These are phyloP conservation scores for Naganishia sp. DNA, from an alignment of 1,284 basidiomycete genomes.

Conservation along the genomic window DNA sequence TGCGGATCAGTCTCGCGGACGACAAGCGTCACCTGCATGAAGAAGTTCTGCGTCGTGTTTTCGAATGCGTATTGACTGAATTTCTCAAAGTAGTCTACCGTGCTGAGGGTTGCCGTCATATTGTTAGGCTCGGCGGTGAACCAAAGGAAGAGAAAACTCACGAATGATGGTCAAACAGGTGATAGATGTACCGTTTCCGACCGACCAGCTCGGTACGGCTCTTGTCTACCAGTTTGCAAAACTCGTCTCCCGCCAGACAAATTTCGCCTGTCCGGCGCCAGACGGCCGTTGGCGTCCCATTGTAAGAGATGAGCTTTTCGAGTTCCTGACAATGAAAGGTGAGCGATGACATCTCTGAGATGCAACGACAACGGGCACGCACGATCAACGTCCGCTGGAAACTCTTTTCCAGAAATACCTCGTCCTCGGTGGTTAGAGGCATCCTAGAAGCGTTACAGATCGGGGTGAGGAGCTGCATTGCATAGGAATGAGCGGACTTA, in stretches of 20 bases:
- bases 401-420: slow-evolving; percentile 91
- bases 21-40: slow-evolving; percentile 81
- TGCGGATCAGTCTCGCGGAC: slow-evolving; percentile 28
- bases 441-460: too few relatives aligned
- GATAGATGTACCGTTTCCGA: slow-evolving; percentile 80
- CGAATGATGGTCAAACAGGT: slow-evolving; percentile 85
- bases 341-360: slow-evolving; percentile 9
- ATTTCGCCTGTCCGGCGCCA: slow-evolving; percentile 98
- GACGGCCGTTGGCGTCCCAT: slow-evolving; percentile 98
- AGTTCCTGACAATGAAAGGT: slow-evolving; percentile 66
- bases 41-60: slow-evolving; percentile 91
- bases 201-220: slow-evolving; percentile 69
- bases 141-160: slow-evolving; percentile 35
- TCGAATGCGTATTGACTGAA: slow-evolving; percentile 93
- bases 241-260: slow-evolving; percentile 92
- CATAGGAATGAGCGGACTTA: slow-evolving; percentile 46
- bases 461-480: slow-evolving; percentile 14
- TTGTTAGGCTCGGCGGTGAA: neutral
- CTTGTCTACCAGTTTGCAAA: slow-evolving; percentile 76
- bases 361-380: slow-evolving; percentile 44
- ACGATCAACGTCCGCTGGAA: slow-evolving; percentile 91
- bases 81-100: slow-evolving; percentile 93
- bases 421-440: slow-evolving; percentile 88
- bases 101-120: slow-evolving; percentile 41
- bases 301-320: slow-evolving; percentile 94